phyloP scores from a whole-genome alignment of 1,284 basidiomycete genomes.

The Sporisorium reilianum region DNA sequence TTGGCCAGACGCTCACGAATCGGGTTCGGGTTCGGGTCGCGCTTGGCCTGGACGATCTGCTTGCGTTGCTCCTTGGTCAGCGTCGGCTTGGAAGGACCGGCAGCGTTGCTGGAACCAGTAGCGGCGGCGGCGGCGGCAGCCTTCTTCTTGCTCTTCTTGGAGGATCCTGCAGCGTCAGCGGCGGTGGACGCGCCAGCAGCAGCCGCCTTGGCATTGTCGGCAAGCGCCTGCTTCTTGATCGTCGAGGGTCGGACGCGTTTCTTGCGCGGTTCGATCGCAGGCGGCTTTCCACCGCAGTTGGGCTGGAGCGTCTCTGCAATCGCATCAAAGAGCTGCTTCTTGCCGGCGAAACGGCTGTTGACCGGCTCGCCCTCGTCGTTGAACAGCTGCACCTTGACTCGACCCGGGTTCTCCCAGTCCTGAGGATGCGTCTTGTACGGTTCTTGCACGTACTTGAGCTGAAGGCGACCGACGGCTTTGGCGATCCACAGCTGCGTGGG shows the following conservation, averaged over 20 bases:
- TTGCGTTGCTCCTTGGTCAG: constrained; percentile 42
- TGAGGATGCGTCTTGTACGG: constrained; percentile 86
- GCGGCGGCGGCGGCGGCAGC: constrained; percentile 12
- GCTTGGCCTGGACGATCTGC: constrained; percentile 25
- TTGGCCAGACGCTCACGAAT: constrained; percentile 42
- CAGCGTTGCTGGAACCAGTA: constrained; percentile 7
- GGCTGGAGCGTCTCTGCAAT: constrained; percentile 58
- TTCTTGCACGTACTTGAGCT: constrained; percentile 85
- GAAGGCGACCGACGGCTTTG: constrained; percentile 81
- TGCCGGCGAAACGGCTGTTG: constrained; percentile 77
- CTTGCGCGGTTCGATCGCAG: constrained; percentile 50
- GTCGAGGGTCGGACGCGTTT: constrained; percentile 41
- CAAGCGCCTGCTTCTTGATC: constrained; percentile 43
- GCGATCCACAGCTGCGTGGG: constrained; percentile 91
- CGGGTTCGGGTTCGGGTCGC: constrained; percentile 51
- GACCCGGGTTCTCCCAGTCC: constrained; percentile 87
- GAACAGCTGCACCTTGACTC: constrained; percentile 86
- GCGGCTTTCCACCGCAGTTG: constrained; percentile 58
- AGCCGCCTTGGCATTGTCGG: constrained; percentile 41
- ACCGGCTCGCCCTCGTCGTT: constrained; percentile 81
- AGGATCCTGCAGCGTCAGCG: constrained; percentile 13
- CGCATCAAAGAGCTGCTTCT: constrained; percentile 77
- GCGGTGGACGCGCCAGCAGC: constrained; percentile 21
- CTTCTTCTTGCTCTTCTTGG: constrained; percentile 42
- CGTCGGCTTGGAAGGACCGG: constrained; percentile 30